These are phyloP conservation scores for Trichoderma asperellum DNA, from an alignment of 2,329 filamentous ascomycete genomes.

Conservation along the genomic window DNA sequence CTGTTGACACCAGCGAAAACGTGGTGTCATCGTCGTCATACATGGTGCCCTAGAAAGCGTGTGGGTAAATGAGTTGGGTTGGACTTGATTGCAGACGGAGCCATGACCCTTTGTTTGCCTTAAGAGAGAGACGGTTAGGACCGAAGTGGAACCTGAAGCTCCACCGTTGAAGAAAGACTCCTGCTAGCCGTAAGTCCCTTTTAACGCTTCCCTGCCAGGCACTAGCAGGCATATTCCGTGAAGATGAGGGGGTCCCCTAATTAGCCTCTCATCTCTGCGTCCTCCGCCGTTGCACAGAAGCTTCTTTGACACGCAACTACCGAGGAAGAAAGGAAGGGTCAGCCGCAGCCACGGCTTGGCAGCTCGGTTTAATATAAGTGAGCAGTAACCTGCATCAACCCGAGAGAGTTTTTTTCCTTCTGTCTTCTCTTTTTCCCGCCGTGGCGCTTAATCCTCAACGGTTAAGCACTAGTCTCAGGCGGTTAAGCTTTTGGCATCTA, in stretches of 20 bases:
- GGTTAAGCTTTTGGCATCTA: neutral
- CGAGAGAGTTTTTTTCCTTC: neutral
- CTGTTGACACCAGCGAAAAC: constrained; percentile 40
- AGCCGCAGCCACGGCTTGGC: neutral
- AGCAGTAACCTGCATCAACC: neutral
- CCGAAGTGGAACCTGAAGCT: constrained; percentile 28
- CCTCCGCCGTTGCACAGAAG: neutral
- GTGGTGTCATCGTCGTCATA: constrained; percentile 36
- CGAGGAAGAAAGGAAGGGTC: constrained; percentile 1
- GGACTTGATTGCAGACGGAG: constrained; percentile 21
- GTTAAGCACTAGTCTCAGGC: constrained; percentile 10
- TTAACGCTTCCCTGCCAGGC: constrained; percentile 17
- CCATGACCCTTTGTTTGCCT: constrained; percentile 28
- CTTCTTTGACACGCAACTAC: constrained; percentile 16
- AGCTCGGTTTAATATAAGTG: neutral
- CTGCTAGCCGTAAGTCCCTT: constrained; percentile 16
- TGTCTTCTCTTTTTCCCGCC: neutral
- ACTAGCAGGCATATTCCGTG: constrained; percentile 26
- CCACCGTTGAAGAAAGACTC: constrained; percentile 25
- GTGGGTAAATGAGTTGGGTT: constrained; percentile 25
- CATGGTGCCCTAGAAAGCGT: constrained; percentile 26
- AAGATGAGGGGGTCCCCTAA: constrained; percentile 24
- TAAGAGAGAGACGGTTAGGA: constrained; percentile 27
- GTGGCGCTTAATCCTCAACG: neutral
- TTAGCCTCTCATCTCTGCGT: constrained; percentile 11